Conservation (phyloP, 352 stramenopile genomes). For the Phytophthora pinifolia region DNA sequence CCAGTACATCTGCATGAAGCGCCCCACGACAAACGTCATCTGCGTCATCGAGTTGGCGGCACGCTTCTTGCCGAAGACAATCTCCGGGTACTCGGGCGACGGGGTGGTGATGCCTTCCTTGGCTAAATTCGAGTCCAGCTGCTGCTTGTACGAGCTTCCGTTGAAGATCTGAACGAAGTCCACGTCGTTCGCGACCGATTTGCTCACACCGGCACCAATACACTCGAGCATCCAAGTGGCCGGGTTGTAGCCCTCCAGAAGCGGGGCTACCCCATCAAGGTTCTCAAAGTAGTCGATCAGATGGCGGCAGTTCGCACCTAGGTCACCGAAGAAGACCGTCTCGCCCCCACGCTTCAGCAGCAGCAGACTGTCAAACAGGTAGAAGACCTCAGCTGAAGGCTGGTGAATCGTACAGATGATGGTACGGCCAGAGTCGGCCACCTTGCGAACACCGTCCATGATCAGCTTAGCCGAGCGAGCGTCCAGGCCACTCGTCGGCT, state of each 20-base stretch:
- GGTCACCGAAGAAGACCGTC: conserved; percentile 35
- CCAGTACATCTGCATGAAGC: conserved; percentile 37
- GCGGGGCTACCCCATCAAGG: conserved; percentile 3
- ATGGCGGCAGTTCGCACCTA: conserved; percentile 23
- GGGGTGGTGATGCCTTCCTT: conserved; percentile 22
- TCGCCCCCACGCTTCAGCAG: conserved; percentile 45
- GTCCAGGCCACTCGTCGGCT: too few species aligned
- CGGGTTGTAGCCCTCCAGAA: conserved; percentile 38
- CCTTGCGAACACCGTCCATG: conserved; percentile 11
- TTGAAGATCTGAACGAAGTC: conserved; percentile 20
- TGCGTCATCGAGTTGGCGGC: conserved; percentile 21
- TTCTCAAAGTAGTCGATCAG: conserved; percentile 38
- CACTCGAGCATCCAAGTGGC: conserved; percentile 25
- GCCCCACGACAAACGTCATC: conserved; percentile 18
- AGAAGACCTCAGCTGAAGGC: conserved; percentile 72
- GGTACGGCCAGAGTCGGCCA: conserved; percentile 1
- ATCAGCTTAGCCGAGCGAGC: background rate
- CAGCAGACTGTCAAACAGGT: conserved; percentile 72
- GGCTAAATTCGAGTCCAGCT: conserved; percentile 4
- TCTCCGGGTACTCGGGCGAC: conserved; percentile 16
- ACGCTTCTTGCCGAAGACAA: conserved; percentile 31
- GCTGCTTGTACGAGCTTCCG: conserved; percentile 4
- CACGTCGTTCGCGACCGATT: background rate
- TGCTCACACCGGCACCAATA: conserved; percentile 44
- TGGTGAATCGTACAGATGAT: conserved; percentile 89